Evolutionary conservation across 164 flowering plant genomes (phyloP).

Genomic region (Taxillus chinensis): DNA sequence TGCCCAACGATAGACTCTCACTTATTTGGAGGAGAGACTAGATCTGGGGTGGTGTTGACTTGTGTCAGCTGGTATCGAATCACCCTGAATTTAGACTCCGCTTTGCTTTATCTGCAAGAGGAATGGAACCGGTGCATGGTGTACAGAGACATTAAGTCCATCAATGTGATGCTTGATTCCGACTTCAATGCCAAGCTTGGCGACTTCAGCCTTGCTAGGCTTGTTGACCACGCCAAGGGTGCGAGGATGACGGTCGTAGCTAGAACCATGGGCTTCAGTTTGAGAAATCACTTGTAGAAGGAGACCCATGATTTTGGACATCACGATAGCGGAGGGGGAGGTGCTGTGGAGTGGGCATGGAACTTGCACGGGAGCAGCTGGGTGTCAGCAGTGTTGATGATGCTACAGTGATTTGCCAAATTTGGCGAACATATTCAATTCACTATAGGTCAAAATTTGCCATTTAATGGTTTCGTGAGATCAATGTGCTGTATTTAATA

Average conservation of each 20-base stretch:
- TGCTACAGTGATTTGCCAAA: too few relatives aligned
- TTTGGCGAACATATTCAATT: too few relatives aligned
- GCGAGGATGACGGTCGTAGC: conserved; percentile 14
- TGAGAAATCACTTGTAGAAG: conserved; percentile 17
- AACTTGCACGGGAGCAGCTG: conserved; percentile 9
- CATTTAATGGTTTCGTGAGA: too few relatives aligned
- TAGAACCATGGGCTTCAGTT: conserved; percentile 21
- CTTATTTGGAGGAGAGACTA: conserved; percentile 10
- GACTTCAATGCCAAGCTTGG: conserved; percentile 21
- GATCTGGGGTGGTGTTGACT: neutral
- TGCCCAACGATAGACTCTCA: conserved; percentile 29
- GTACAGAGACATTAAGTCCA: conserved; percentile 23
- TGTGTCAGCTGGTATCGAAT: conserved; percentile 29
- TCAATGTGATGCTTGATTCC: conserved; percentile 22
- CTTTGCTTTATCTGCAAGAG: conserved; percentile 31
- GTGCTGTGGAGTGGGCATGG: conserved; percentile 16
- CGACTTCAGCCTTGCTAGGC: conserved; percentile 27
- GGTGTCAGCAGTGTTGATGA: conserved; percentile 7
- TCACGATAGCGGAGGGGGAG: neutral
- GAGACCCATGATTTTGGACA: neutral
- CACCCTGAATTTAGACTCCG: conserved; percentile 19
- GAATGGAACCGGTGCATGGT: conserved; percentile 31
- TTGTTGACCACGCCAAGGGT: conserved; percentile 16
- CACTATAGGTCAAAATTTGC: too few relatives aligned
- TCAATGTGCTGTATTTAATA: too few relatives aligned